Evolutionary conservation across 257 asterid genomes (phyloP).

Genomic region (Forsythia viridissima): DNA sequence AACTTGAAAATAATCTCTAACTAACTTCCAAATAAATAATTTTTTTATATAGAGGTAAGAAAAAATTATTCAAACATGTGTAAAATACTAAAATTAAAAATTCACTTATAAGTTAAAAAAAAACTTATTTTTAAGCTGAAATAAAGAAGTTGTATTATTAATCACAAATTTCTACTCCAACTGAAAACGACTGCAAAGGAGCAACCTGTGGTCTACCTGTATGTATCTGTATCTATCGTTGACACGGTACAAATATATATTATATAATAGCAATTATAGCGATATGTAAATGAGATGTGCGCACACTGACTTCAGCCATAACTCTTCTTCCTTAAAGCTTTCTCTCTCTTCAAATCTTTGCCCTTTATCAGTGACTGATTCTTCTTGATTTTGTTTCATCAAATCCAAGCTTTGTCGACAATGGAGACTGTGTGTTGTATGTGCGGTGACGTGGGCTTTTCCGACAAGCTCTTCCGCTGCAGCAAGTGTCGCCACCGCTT

Average conservation of each 20-base stretch:
- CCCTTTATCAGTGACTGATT: not conserved
- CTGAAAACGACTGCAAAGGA: constrained; percentile 33
- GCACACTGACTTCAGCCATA: constrained; percentile 2
- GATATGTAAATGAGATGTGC: constrained; percentile 12
- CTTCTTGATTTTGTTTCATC: not conserved
- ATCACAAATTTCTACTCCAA: constrained; percentile 19
- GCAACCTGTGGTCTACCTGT: constrained; percentile 29
- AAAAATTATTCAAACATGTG: no score
- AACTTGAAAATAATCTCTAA: no score
- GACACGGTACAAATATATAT: constrained; percentile 3
- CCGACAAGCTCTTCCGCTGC: constrained; percentile 89
- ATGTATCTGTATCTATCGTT: constrained; percentile 16
- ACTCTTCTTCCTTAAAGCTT: not conserved
- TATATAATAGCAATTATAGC: not conserved
- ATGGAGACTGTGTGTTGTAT: constrained; percentile 56
- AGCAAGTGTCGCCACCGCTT: constrained; percentile 67
- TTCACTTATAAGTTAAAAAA: not conserved
- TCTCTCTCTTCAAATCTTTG: not conserved
- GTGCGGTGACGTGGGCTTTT: constrained; percentile 91
- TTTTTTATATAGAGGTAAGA: no score
- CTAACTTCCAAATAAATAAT: not conserved
- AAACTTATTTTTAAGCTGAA: not conserved
- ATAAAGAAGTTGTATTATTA: not conserved
- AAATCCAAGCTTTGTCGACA: not conserved
- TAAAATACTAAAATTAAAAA: no score